Evolutionary conservation across 208 protist genomes (phyloP).

Genomic region (Leishmania arabica): DNA sequence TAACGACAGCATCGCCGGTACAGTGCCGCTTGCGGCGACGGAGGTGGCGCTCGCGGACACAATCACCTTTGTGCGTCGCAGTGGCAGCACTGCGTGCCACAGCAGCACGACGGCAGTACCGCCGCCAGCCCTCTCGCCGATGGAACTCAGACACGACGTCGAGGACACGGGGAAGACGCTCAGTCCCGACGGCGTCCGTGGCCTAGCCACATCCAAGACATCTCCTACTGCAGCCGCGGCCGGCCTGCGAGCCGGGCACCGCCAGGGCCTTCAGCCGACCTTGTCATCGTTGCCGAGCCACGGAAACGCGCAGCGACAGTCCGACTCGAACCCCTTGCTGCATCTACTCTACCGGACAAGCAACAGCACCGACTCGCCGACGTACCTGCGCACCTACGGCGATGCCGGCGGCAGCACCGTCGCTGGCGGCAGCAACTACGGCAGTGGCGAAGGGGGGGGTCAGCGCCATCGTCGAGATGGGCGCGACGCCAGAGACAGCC

Average conservation of each 20-base stretch:
- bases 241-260: neutral
- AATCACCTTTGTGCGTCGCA: neutral
- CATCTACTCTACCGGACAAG: neutral
- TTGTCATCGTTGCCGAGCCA: neutral
- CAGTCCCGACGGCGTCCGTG: neutral
- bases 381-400: neutral
- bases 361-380: neutral
- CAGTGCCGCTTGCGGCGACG: neutral
- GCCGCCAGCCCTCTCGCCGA: conserved; percentile 1
- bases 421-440: neutral
- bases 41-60: neutral
- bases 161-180: neutral
- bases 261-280: no score
- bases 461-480: neutral
- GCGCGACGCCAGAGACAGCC: neutral
- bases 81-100: neutral
- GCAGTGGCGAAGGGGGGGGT: neutral
- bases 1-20: neutral
- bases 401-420: conserved; percentile 1
- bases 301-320: neutral
- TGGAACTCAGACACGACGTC: neutral
- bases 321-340: neutral
- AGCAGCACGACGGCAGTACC: neutral
- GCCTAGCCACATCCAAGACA: neutral
- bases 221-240: neutral